Evolutionary conservation across 495 filamentous ascomycete species (phyloP), one percentile per base, ranked within the genome.

Genomic region (Durotheca rogersii): DNA sequence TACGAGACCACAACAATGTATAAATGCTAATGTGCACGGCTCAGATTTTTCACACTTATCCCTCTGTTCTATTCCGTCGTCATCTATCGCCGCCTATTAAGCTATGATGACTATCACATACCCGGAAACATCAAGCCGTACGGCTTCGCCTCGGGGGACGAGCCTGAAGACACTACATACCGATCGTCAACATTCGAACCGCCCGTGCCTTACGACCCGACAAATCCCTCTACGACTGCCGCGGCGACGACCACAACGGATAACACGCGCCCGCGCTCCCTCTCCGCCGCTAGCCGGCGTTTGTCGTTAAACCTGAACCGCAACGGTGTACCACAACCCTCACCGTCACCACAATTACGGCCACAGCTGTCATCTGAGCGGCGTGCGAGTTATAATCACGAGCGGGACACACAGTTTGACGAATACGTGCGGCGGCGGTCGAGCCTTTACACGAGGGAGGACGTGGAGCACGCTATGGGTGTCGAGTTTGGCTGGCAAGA

Each of bases 81-180:
- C 17, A 68, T 61, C 11, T 76, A 68, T 46, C 71, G 72, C 16
- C 70, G 69, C 1, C 51, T 72, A 9, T 52, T 71, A 7, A 62
- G 60, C 20, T 75, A 72, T 40, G 74, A 76, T 25, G 69, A 70
- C 23, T 76, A 75, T 50, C 59, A 68, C 45, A 53, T 70, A 7
- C 65, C 67, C n/a, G 46, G 53, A 14, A 66, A 68, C 58, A 43
- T 62, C 21, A 66, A 68, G 33, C 39, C 44, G n/a, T 70, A 64
- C 29, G 61, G 64, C 11, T 68, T 58, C 41, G 38, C 39, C 23
- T 56, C 49, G 44, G 41, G 51, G 14, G 62, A 63, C 5, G 42
- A 63, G 2, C 36, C 41, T 34, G 53, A 56, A 37, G 60, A 66
- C 1, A 44, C 57, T 1, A 44, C 53, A 4, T 60, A 60, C 23